Base-by-base conservation (phyloP, 2,329 filamentous ascomycete genomes). In the Arthroderma sp. region DNA sequence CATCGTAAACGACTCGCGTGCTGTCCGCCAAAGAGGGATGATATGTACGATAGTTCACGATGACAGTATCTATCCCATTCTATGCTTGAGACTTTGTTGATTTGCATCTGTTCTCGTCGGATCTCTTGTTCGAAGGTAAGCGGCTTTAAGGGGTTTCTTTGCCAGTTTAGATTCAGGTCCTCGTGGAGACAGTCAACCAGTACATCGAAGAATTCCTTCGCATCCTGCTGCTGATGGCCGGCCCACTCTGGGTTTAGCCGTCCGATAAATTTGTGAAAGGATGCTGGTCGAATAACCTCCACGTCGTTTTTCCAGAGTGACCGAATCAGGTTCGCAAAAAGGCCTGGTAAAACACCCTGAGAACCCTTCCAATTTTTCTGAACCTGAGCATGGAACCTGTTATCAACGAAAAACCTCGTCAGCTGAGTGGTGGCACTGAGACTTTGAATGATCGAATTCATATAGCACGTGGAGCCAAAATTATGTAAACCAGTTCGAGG, bases 391-490 rank as follows among this genome's bases (percentile, higher is more conserved):
- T 59, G 75, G 64, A 64, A 85, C 56, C 58, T 82, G 57, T 68
- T 81, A 68, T 65, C 78, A 59, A 64, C 75, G 68, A 73, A 94
- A 73, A 65, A 77, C 64, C 57, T 76, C 58, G 74, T 76, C 36
- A 81, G 62, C 11, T 72, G 68, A 6, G 72, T 66, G 1, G 87
- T 89, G 1, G 80, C 81, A 47, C 84, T 83, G 11, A 95, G 67
- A 48, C 83, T 83, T 62, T 96, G 89, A 28, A 96, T 70, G 0
- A 81, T 81, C n/a, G 85, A 81, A 62, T 94, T 95, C 71, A 91
- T 87, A 58, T 94, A 95, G 60, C 89, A 95, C 52, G 83, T 88
- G 39, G 83, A 81, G 1, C 79, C 77, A 36, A 86, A 84, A 54
- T 95, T 95, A 47, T 78, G 68, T 8, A 95, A 71, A 0, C 89